A percentile compares a stretch with the other conserved stretches of the same genome.
Conservation (phyloP, 495 filamentous ascomycete species). For the Penicillium riverlandense region DNA sequence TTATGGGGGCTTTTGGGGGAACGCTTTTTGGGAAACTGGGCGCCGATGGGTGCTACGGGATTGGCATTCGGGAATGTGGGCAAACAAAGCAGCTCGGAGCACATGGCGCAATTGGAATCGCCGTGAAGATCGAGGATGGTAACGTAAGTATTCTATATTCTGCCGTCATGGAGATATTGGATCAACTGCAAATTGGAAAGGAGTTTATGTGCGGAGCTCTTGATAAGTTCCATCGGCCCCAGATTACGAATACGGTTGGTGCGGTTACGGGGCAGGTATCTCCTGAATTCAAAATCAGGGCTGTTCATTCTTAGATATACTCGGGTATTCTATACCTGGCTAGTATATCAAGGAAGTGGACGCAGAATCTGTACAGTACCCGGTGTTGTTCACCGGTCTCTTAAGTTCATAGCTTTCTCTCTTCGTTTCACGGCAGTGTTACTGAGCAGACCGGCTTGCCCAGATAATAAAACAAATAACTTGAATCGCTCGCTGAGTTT, state of each 20-base stretch:
- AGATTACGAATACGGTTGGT: constrained; percentile 27
- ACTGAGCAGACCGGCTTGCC: too few species aligned
- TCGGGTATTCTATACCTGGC: too few species aligned
- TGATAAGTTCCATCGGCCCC: constrained; percentile 16
- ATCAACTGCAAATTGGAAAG: constrained; percentile 24
- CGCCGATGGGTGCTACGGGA: constrained; percentile 32
- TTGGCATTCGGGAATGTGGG: constrained; percentile 23
- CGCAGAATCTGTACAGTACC: too few species aligned
- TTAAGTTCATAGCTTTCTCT: too few species aligned
- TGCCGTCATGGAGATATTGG: constrained; percentile 29
- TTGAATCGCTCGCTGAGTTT: too few species aligned
- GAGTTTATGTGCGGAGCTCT: constrained; percentile 10
- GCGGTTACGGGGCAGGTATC: constrained; percentile 21
- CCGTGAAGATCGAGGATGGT: constrained; percentile 36
- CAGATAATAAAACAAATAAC: too few species aligned
- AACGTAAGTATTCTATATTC: constrained; percentile 26
- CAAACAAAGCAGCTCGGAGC: constrained; percentile 21
- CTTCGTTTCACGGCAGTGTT: too few species aligned
- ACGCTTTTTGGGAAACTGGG: constrained; percentile 29
- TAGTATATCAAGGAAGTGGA: too few species aligned
- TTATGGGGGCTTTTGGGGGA: constrained; percentile 22
- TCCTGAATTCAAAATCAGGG: constrained; percentile 11
- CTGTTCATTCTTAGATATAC: too few species aligned
- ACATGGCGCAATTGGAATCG: constrained; percentile 24
- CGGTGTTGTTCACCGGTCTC: too few species aligned